Evolutionary conservation across 805 yeast genomes (phyloP).

Genomic region (Clavispora fructus): DNA sequence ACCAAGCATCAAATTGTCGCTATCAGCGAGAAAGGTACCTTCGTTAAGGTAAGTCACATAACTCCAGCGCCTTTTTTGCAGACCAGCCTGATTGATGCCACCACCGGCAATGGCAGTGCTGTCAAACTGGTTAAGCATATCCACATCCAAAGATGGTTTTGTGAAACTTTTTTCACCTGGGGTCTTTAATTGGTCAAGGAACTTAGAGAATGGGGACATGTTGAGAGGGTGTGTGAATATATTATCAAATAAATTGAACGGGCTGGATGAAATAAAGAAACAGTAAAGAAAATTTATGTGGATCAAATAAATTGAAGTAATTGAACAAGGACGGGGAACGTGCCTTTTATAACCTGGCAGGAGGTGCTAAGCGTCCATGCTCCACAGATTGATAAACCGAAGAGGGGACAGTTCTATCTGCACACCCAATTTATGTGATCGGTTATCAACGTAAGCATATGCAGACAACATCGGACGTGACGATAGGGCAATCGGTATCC

Average conservation of each 20-base stretch:
- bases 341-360: background rate
- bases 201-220: slow-evolving; percentile 11
- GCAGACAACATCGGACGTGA: background rate
- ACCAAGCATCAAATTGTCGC: slow-evolving; percentile 16
- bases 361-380: background rate
- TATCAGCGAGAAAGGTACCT: slow-evolving; percentile 16
- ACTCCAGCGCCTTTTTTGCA: slow-evolving; percentile 15
- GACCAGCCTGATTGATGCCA: background rate
- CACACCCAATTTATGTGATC: background rate
- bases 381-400: background rate
- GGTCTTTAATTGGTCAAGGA: slow-evolving; percentile 10
- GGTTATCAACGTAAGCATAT: background rate
- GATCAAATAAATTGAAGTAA: too few relatives aligned
- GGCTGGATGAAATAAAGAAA: background rate
- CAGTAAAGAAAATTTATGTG: background rate
- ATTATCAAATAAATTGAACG: background rate
- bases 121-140: slow-evolving; percentile 1
- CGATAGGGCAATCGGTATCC: background rate
- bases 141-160: background rate
- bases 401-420: background rate
- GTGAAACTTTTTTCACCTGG: slow-evolving; percentile 2
- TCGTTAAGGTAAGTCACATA: slow-evolving; percentile 14
- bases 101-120: slow-evolving; percentile 4
- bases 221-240: background rate
- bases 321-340: background rate